These are phyloP conservation scores for Trichoderma semiorbis DNA, from an alignment of 2,329 filamentous ascomycete species.

Conservation along the genomic window DNA sequence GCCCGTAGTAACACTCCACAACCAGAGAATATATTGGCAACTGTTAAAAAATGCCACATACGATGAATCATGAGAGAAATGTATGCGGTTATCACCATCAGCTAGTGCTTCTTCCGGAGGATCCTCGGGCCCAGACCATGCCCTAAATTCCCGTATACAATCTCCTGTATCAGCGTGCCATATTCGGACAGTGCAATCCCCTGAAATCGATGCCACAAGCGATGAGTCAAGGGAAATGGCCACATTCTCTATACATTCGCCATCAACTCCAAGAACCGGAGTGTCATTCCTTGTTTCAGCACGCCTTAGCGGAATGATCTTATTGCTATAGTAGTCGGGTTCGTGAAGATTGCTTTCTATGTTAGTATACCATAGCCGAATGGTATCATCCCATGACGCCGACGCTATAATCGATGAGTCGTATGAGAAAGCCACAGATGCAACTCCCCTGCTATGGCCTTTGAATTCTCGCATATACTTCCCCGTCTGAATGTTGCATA, in stretches of 20 bases:
- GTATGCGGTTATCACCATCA: no score
- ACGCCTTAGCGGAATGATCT: neutral
- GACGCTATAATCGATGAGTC: neutral
- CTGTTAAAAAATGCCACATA: no score
- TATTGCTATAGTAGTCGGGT: neutral
- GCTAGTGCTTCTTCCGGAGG: no score
- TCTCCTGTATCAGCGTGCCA: neutral
- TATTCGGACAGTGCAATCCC: neutral
- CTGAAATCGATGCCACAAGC: neutral
- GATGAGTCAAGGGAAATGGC: neutral
- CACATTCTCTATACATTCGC: neutral
- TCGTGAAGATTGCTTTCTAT: accelerated
- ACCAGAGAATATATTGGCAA: no score
- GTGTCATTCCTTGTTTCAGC: neutral
- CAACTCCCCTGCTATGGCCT: accelerated
- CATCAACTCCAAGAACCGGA: neutral
- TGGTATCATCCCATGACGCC: accelerated
- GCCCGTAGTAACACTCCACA: neutral
- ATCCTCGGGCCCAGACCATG: neutral
- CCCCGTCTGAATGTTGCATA: neutral
- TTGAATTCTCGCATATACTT: neutral
- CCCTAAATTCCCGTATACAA: neutral
- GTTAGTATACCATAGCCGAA: neutral
- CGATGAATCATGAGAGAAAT: neutral
- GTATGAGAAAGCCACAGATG: neutral